Base-by-base conservation (phyloP, 2,329 filamentous ascomycete genomes). In the Pseudogymnoascus sp. region DNA sequence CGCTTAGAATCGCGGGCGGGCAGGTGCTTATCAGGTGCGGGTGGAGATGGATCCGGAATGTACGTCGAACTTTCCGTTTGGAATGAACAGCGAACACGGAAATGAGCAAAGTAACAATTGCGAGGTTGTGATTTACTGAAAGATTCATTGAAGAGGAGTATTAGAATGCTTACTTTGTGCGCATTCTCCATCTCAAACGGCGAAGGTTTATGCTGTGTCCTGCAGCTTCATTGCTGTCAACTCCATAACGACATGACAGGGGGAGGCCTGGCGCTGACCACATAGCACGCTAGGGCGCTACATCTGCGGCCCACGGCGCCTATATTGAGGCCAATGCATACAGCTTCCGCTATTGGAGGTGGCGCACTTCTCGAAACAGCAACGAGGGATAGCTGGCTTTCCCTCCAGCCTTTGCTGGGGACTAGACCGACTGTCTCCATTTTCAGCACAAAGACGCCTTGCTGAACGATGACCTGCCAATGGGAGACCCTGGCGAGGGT, bases 271-370 rank as follows among this genome's bases (percentile, higher is more conserved):
- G 18, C 28, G 47, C 28, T 54, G 28, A 54, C 25, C 47, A 8
- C 16, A 6, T 33, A 7, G 28, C 47, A 54, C 47, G 47, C 47
- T 54, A 54, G 47, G 47, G 47, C 47, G 47, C 47, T 54, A 54
- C 47, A 54, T 20, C 47, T 54, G 47, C 47, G 47, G 47, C 47
- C 47, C 28, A 54, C 47, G 47, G 47, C 47, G 47, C 47, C 47
- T 54, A 54, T 20, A 20, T 54, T n/a, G 1, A 54, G 47, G 47
- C 28, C 47, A 33, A 6, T 54, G 47, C 28, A 54, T 20, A 54
- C 30, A 18, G n/a, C 47, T 5, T 20, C 47, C 28, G 11, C 47
- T 54, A 54, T 54, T 54, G 47, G 47, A 54, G 47, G 47, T 54
- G 47, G 28, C 28, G 28, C 33, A 54, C 33, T 11, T 16, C 47